Conservation (phyloP, 2,329 filamentous ascomycete species). For the Dothideomycetes sp. region DNA sequence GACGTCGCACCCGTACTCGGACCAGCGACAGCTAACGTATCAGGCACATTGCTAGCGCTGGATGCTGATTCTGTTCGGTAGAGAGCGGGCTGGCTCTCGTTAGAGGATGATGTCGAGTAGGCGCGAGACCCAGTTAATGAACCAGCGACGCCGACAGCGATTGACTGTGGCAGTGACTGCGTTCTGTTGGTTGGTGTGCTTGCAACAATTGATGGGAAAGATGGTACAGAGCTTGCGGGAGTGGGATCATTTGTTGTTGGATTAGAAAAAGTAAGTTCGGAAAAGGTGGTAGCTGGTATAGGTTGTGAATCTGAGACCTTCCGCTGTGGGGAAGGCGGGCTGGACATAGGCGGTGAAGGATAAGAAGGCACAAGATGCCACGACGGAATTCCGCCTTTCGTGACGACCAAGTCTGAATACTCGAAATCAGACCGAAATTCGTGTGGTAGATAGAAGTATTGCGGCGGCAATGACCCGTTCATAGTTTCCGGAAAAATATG, state of each 20-base stretch:
- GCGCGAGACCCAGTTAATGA: constrained; percentile 3
- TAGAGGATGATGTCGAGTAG: constrained; percentile 10
- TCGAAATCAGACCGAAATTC: constrained; percentile 8
- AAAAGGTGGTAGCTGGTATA: constrained; percentile 4
- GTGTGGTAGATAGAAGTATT: constrained; percentile 8
- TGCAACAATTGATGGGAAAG: background rate
- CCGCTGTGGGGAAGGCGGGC: constrained; percentile 35
- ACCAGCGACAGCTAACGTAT: constrained; percentile 7
- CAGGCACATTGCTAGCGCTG: constrained; percentile 5
- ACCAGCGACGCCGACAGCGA: background rate
- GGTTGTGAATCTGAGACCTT: constrained; percentile 9
- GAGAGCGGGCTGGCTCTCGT: constrained; percentile 20
- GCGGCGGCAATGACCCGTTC: constrained; percentile 8
- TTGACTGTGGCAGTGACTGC: background rate
- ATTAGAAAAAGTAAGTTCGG: constrained; percentile 1
- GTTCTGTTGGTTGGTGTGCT: background rate
- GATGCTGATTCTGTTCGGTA: constrained; percentile 1
- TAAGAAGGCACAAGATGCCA: constrained; percentile 22
- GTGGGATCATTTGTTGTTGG: background rate
- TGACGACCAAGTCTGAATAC: constrained; percentile 3
- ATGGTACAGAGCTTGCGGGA: background rate
- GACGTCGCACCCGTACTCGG: constrained; percentile 5
- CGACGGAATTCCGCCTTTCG: constrained; percentile 6
- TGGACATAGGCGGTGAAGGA: constrained; percentile 45
- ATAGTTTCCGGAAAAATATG: constrained; percentile 9